These are phyloP conservation scores for Hanseniaspora singularis DNA, from an alignment of 805 yeast species.

Conservation along the genomic window DNA sequence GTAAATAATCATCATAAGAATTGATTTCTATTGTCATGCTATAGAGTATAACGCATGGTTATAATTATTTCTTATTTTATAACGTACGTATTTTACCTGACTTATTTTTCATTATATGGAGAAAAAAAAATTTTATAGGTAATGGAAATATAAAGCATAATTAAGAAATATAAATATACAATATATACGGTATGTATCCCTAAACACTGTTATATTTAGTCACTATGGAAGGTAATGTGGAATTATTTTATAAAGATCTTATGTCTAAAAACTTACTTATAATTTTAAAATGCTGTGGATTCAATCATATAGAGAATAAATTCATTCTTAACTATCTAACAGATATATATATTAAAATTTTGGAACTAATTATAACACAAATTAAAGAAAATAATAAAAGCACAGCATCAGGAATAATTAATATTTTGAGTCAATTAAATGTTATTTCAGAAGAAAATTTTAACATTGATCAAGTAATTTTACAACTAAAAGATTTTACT, in stretches of 20 bases:
- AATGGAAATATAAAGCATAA: too few relatives aligned
- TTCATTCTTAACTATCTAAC: not conserved
- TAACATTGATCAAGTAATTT: conserved; percentile 5
- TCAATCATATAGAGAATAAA: conserved; percentile 3
- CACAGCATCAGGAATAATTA: not conserved
- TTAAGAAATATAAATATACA: too few relatives aligned
- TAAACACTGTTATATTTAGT: too few relatives aligned
- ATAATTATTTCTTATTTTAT: too few relatives aligned
- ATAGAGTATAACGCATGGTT: too few relatives aligned
- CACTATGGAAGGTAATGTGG: too few relatives aligned
- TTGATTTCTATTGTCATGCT: too few relatives aligned
- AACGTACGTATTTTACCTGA: too few relatives aligned
- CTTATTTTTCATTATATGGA: too few relatives aligned
- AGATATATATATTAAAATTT: conserved; percentile 3
- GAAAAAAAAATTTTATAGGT: too few relatives aligned
- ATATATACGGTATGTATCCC: too few relatives aligned
- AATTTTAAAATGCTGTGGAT: conserved; percentile 4
- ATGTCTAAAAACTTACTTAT: conserved; percentile 5
- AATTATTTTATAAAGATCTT: not conserved
- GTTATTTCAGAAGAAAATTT: not conserved
- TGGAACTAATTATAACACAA: not conserved
- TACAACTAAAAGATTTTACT: conserved; percentile 7
- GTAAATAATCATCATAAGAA: too few relatives aligned
- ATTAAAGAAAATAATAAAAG: not conserved
- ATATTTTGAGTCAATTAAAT: not conserved